Evolutionary conservation across 1,139 yeast genomes (phyloP).

Genomic region (Suhomyces wounanorum): DNA sequence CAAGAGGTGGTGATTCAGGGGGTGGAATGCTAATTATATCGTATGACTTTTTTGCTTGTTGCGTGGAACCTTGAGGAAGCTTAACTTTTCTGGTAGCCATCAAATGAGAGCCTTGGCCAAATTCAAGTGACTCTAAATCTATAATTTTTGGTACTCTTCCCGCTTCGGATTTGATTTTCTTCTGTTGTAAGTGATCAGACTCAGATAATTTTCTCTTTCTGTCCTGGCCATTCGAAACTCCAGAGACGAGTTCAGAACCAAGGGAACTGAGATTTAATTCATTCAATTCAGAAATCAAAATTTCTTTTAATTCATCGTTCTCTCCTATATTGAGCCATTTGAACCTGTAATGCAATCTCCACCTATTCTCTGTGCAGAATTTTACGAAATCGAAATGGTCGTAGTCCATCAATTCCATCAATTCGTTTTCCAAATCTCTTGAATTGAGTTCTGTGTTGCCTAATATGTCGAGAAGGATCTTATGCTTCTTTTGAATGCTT

Average conservation of each 20-base stretch:
- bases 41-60: conserved; percentile 68
- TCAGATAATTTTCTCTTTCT: conserved; percentile 22
- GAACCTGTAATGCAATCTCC: conserved; percentile 57
- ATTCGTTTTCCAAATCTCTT: conserved; percentile 51
- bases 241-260: conserved; percentile 27
- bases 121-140: conserved; percentile 62
- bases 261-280: conserved; percentile 25
- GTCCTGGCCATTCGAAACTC: conserved; percentile 10
- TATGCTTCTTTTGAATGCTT: conserved; percentile 19
- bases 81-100: conserved; percentile 67
- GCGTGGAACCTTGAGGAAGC: conserved; percentile 83
- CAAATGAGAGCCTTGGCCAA: conserved; percentile 72
- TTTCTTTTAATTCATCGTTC: conserved; percentile 30
- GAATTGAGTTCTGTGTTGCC: conserved; percentile 27
- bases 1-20: conserved; percentile 52
- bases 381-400: conserved; percentile 54
- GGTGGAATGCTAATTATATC: conserved; percentile 87
- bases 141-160: conserved; percentile 53
- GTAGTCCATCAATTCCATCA: conserved; percentile 53
- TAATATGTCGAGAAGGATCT: conserved; percentile 20
- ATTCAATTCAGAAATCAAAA: conserved; percentile 27
- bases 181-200: conserved; percentile 3
- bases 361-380: conserved; percentile 52
- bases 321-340: conserved; percentile 40
- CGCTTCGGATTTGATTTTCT: conserved; percentile 9